Conservation (phyloP, 257 asterid genomes). For the Primulina eburnea region DNA sequence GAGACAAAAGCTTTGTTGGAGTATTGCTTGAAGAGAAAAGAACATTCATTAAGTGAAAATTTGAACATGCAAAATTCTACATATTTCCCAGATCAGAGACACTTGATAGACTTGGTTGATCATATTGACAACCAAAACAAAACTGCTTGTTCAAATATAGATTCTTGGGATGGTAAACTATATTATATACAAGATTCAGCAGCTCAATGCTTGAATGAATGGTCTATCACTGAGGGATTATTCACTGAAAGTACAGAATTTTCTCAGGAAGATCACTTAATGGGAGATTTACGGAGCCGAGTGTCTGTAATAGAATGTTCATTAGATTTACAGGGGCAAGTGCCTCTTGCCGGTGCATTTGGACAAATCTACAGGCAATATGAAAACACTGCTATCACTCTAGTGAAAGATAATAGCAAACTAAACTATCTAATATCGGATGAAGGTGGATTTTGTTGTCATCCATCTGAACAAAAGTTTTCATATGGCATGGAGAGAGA, state of each 20-base stretch:
- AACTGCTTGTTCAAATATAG: not conserved
- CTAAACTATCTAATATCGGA: slow-evolving; percentile 20
- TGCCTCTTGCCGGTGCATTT: slow-evolving; percentile 24
- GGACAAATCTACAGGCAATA: slow-evolving; percentile 20
- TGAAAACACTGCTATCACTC: slow-evolving; percentile 21
- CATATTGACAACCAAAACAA: slow-evolving; percentile 23
- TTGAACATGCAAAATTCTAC: slow-evolving; percentile 5
- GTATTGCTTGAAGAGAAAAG: not conserved
- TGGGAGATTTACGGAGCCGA: not conserved
- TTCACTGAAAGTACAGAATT: slow-evolving; percentile 23
- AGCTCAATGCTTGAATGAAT: slow-evolving; percentile 8
- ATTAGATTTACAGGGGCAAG: slow-evolving; percentile 23
- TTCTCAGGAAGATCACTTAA: slow-evolving; percentile 27
- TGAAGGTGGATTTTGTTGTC: slow-evolving; percentile 15
- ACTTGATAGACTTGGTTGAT: slow-evolving; percentile 11
- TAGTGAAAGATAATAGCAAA: slow-evolving; percentile 11
- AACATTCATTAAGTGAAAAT: slow-evolving; percentile 17
- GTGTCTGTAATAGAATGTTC: not conserved
- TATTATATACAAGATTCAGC: slow-evolving; percentile 16
- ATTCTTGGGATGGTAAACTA: slow-evolving; percentile 3
- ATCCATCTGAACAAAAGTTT: slow-evolving; percentile 20
- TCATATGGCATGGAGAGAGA: slow-evolving; percentile 15
- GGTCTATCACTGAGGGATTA: slow-evolving; percentile 19
- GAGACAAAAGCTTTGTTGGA: no score
- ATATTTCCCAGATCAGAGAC: slow-evolving; percentile 24